Conservation (phyloP, 305 asterid genomes). For the Fraxinus sp. region DNA sequence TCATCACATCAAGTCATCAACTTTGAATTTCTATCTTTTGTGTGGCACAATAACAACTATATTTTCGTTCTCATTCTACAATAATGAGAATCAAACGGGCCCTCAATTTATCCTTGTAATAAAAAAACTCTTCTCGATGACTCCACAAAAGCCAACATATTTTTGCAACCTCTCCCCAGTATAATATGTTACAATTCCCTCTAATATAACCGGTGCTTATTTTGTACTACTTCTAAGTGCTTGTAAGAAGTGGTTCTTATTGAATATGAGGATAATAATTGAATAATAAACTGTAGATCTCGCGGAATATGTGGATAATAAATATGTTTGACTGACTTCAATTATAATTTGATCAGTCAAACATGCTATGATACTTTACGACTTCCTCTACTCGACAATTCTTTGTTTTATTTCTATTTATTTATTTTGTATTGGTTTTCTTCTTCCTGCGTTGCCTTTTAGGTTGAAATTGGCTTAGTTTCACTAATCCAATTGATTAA, state of each 20-base stretch:
- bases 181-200: not conserved
- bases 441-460: not conserved
- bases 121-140: not conserved
- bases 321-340: not conserved
- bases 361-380: not conserved
- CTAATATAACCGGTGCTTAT: not conserved
- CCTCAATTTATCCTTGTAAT: not conserved
- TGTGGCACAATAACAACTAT: too few species aligned
- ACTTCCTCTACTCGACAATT: not conserved
- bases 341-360: not conserved
- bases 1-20: too few species aligned
- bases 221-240: not conserved
- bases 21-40: too few species aligned
- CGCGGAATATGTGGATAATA: not conserved
- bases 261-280: not conserved
- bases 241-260: not conserved
- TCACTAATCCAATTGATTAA: not conserved
- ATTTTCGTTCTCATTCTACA: too few species aligned
- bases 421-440: not conserved
- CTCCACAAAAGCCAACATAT: not conserved
- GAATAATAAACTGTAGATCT: not conserved
- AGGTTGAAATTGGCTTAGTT: not conserved
- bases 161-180: not conserved
- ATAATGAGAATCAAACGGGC: too few species aligned
- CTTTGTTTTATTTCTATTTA: not conserved